These are phyloP conservation scores for Elongisporangium anandrum DNA, from an alignment of 352 stramenopile species.

Conservation along the genomic window DNA sequence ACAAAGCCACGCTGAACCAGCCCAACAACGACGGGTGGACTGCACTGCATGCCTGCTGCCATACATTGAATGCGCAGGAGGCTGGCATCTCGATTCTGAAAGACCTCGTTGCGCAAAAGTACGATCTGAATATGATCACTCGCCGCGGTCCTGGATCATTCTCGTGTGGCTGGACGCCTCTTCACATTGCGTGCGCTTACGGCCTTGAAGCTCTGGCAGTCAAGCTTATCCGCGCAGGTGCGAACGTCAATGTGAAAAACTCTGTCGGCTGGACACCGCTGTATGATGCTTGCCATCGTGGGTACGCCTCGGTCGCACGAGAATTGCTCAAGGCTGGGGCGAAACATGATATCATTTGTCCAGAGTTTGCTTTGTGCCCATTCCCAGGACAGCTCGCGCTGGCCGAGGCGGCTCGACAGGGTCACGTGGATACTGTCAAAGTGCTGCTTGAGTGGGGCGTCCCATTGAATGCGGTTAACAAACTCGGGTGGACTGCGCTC, in stretches of 20 bases:
- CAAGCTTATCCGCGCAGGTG: slow-evolving; percentile 69
- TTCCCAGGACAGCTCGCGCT: slow-evolving; percentile 64
- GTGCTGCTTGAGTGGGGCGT: slow-evolving; percentile 72
- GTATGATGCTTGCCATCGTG: slow-evolving; percentile 73
- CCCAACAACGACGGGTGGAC: slow-evolving; percentile 84
- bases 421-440: slow-evolving; percentile 56
- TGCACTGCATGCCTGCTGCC: slow-evolving; percentile 66
- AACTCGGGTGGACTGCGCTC: slow-evolving; percentile 69
- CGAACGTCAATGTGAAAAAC: slow-evolving; percentile 64
- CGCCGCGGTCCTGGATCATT: slow-evolving; percentile 67
- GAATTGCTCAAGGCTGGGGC: slow-evolving; percentile 67
- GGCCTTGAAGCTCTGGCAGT: slow-evolving; percentile 63
- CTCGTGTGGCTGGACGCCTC: slow-evolving; percentile 69
- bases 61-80: slow-evolving; percentile 66
- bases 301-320: slow-evolving; percentile 51
- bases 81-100: slow-evolving; percentile 72
- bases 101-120: slow-evolving; percentile 49
- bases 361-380: slow-evolving; percentile 75
- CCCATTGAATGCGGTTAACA: slow-evolving; percentile 77
- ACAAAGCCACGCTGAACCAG: slow-evolving; percentile 52
- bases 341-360: slow-evolving; percentile 58
- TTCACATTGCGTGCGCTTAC: slow-evolving; percentile 79
- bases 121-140: slow-evolving; percentile 58
- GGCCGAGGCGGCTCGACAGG: slow-evolving; percentile 68
- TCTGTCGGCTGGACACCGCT: slow-evolving; percentile 73